phyloP scores from a whole-genome alignment of 768 basidiomycete species.

The Lactarius quietus region DNA sequence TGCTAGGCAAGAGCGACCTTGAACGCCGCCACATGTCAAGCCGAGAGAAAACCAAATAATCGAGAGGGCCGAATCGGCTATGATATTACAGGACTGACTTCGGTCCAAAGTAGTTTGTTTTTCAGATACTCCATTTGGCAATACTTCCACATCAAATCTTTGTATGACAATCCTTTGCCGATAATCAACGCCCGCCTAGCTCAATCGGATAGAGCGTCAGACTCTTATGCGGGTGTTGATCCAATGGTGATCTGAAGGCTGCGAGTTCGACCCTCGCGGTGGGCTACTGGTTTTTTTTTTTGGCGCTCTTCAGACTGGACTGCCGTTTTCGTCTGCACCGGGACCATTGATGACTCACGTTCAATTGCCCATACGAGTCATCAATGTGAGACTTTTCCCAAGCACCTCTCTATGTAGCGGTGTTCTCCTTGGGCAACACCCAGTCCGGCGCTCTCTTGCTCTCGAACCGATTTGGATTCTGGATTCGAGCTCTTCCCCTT shows the following conservation, averaged over 20 bases:
- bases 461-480: no score
- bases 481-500: no score
- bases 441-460: no score
- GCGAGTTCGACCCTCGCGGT: constrained; percentile 64
- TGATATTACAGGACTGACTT: background rate
- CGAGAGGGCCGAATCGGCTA: background rate
- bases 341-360: no score
- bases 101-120: no score
- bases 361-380: no score
- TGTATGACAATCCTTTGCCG: background rate
- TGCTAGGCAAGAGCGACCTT: background rate
- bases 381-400: no score
- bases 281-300: constrained; percentile 37
- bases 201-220: constrained; percentile 68
- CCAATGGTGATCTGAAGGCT: constrained; percentile 49
- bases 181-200: constrained; percentile 48
- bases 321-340: background rate
- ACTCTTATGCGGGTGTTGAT: constrained; percentile 41
- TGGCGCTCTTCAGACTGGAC: background rate
- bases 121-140: no score
- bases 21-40: background rate
- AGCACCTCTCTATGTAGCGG: no score
- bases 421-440: no score
- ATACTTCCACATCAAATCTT: background rate
- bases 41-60: background rate